phyloP scores from a whole-genome alignment of 2,329 filamentous ascomycete species.

The Chaetomiaceae sp. region DNA sequence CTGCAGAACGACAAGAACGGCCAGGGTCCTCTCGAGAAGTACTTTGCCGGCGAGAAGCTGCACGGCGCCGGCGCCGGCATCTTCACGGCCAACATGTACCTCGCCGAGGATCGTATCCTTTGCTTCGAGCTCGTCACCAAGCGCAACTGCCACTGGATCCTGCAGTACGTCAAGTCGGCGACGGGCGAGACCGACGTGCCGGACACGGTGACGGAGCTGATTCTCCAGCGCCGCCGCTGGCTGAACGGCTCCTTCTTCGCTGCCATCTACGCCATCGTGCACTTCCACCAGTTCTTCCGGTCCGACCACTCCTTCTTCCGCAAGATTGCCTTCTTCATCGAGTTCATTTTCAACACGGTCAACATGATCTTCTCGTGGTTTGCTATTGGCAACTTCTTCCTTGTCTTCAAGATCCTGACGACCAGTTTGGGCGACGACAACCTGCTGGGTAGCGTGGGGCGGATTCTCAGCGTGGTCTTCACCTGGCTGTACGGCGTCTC shows the following conservation, averaged over 20 bases:
- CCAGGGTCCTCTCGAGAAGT: conserved; percentile 88
- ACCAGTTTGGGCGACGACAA: conserved; percentile 67
- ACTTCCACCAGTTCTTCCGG: conserved; percentile 94
- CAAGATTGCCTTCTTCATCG: conserved; percentile 85
- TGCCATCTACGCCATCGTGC: conserved; percentile 87
- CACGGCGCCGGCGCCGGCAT: conserved; percentile 90
- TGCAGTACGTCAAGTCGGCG: conserved; percentile 97
- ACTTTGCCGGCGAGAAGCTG: conserved; percentile 95
- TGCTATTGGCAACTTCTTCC: conserved; percentile 96
- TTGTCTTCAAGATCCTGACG: conserved; percentile 96
- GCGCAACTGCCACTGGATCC: conserved; percentile 92
- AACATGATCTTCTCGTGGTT: conserved; percentile 99
- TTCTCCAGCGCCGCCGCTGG: conserved; percentile 94
- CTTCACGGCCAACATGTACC: conserved; percentile 99
- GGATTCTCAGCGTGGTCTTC: conserved; percentile 81
- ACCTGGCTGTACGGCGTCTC: conserved; percentile 94
- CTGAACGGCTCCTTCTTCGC: conserved; percentile 98
- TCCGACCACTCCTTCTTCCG: conserved; percentile 83
- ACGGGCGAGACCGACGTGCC: conserved; percentile 97
- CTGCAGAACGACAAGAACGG: conserved; percentile 96
- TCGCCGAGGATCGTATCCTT: conserved; percentile 96
- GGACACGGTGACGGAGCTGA: conserved; percentile 88
- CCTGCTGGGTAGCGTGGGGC: conserved; percentile 72
- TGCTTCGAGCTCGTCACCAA: conserved; percentile 98
- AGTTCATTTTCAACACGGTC: conserved; percentile 90